These are phyloP conservation scores for Lizanozyma gosingica DNA, from an alignment of 1,139 yeast species.

Conservation along the genomic window DNA sequence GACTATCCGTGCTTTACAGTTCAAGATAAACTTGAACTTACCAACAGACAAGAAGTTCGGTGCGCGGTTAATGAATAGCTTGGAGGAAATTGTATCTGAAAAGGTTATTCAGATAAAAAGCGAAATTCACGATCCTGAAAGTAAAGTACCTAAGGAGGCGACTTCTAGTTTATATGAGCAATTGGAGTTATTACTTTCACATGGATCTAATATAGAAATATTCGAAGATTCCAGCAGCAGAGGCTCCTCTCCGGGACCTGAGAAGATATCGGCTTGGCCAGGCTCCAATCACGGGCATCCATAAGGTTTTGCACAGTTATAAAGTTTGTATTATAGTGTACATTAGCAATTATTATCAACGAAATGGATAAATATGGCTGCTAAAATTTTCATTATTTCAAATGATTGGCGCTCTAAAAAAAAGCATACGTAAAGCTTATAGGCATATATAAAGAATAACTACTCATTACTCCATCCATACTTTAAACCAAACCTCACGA, in stretches of 20 bases:
- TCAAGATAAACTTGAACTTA: constrained; percentile 17
- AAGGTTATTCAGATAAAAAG: constrained; percentile 15
- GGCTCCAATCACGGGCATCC: constrained; percentile 64
- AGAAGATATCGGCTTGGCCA: constrained; percentile 56
- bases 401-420: no score
- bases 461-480: no score
- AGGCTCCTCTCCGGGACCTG: constrained; percentile 27
- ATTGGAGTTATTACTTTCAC: constrained; percentile 5
- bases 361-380: no score
- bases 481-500: no score
- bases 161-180: constrained; percentile 11
- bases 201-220: neutral
- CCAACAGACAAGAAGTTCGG: constrained; percentile 52
- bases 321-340: no score
- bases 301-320: constrained; percentile 12
- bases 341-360: no score
- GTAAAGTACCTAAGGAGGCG: constrained; percentile 3
- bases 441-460: no score
- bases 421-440: no score
- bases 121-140: constrained; percentile 5
- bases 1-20: constrained; percentile 1
- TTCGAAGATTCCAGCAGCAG: constrained; percentile 11
- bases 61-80: constrained; percentile 33
- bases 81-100: constrained; percentile 37
- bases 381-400: no score